Conservation (phyloP, 2,329 filamentous ascomycete species). For the Aspergillus carbonarius region DNA sequence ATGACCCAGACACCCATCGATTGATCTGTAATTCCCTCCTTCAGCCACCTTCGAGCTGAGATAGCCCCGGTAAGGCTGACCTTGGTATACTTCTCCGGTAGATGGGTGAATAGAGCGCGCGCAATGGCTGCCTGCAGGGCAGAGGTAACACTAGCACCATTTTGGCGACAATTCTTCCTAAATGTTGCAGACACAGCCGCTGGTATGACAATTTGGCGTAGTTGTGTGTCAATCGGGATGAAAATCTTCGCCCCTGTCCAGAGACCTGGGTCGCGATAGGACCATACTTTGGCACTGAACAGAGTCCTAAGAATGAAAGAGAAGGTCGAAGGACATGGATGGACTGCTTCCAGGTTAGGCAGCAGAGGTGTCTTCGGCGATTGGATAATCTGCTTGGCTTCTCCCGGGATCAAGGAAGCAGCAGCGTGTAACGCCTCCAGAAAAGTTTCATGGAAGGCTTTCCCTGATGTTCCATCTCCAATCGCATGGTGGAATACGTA, state of each 20-base stretch:
- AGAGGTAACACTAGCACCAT: slow-evolving; percentile 45
- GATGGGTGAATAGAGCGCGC: slow-evolving; percentile 36
- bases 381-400: slow-evolving; percentile 21
- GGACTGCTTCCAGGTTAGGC: slow-evolving; percentile 43
- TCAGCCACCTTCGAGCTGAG: slow-evolving; percentile 41
- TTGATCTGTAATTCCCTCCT: slow-evolving; percentile 34
- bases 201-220: slow-evolving; percentile 36
- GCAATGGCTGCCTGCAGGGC: slow-evolving; percentile 42
- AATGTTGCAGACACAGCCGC: slow-evolving; percentile 29
- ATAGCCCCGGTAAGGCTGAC: slow-evolving; percentile 37
- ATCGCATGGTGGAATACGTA: slow-evolving; percentile 53
- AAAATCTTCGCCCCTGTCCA: slow-evolving; percentile 38
- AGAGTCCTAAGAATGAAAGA: slow-evolving; percentile 34
- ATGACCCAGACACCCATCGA: slow-evolving; percentile 41
- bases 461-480: slow-evolving; percentile 47
- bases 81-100: slow-evolving; percentile 29
- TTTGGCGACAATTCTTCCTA: slow-evolving; percentile 33
- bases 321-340: slow-evolving; percentile 40
- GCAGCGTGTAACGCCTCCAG: slow-evolving; percentile 34
- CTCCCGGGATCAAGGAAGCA: slow-evolving; percentile 11
- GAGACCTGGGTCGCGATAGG: slow-evolving; percentile 26
- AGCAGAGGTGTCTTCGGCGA: slow-evolving; percentile 33
- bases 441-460: slow-evolving; percentile 48
- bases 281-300: slow-evolving; percentile 35
- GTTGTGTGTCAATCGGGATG: slow-evolving; percentile 23